phyloP scores from a whole-genome alignment of 2,329 filamentous ascomycete genomes.

The Colletotrichum sojae region DNA sequence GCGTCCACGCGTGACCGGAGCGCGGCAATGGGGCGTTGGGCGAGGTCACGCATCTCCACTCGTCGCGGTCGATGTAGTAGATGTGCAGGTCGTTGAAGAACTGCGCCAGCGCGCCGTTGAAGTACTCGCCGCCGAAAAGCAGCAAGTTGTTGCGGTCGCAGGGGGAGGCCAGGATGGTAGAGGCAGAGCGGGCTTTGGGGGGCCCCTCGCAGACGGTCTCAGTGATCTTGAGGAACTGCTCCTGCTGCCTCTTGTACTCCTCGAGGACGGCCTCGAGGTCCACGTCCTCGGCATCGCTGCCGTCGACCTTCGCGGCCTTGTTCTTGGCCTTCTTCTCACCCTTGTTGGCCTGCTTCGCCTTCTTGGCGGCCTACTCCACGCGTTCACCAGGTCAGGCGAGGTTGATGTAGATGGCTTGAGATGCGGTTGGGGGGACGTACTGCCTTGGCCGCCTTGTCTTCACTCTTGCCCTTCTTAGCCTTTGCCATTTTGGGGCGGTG shows the following conservation, averaged over 20 bases:
- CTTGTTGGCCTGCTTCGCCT: constrained; percentile 88
- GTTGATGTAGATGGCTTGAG: constrained; percentile 31
- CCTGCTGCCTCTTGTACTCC: constrained; percentile 93
- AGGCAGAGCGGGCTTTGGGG: constrained; percentile 83
- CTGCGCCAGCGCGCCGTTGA: constrained; percentile 88
- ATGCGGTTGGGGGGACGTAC: constrained; percentile 46
- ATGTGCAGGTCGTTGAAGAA: constrained; percentile 78
- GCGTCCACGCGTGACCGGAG: constrained; percentile 94
- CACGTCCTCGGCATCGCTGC: constrained; percentile 91
- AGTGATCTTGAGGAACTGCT: constrained; percentile 93
- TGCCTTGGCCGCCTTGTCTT: constrained; percentile 66
- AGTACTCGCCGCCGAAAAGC: constrained; percentile 95
- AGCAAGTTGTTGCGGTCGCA: constrained; percentile 90
- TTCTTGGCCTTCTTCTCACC: constrained; percentile 86
- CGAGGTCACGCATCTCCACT: constrained; percentile 91
- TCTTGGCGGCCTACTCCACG: constrained; percentile 68
- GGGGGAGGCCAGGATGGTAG: constrained; percentile 87
- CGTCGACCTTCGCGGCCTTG: constrained; percentile 79
- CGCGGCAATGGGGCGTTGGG: constrained; percentile 93
- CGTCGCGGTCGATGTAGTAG: constrained; percentile 85
- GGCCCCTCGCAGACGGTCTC: constrained; percentile 80
- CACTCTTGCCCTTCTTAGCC: constrained; percentile 63
- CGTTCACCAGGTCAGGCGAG: constrained; percentile 41
- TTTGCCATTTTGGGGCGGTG: constrained; percentile 58
- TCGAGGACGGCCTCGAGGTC: constrained; percentile 95